phyloP scores from a whole-genome alignment of 2,329 filamentous ascomycete genomes.

The Orbilia brochopaga region DNA sequence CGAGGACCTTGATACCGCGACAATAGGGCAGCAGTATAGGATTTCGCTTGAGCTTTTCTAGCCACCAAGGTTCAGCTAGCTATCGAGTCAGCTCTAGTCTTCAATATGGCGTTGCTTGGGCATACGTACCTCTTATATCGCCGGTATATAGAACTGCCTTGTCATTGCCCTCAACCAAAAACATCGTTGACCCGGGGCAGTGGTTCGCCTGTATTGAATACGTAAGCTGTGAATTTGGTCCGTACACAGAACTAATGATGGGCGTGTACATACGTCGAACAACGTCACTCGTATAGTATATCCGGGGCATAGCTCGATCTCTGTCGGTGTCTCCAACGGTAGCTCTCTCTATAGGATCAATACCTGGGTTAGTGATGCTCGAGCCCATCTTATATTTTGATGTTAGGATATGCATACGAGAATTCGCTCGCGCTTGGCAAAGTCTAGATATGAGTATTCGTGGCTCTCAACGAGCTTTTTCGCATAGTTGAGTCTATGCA shows the following conservation, averaged over 20 bases:
- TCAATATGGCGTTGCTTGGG: background rate
- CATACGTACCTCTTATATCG: conserved; percentile 70
- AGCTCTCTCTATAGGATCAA: conserved; percentile 69
- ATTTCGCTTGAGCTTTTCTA: conserved; percentile 73
- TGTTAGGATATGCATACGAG: conserved; percentile 19
- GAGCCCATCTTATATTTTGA: too few relatives aligned
- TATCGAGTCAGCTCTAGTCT: conserved; percentile 52
- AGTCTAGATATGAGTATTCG: conserved; percentile 76
- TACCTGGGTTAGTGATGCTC: too few relatives aligned
- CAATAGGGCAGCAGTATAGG: conserved; percentile 78
- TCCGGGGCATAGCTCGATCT: conserved; percentile 74
- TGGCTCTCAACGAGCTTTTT: conserved; percentile 77
- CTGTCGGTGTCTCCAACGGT: conserved; percentile 78
- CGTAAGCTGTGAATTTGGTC: too few relatives aligned
- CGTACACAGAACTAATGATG: background rate
- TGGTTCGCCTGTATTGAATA: conserved; percentile 71
- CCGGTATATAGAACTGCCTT: conserved; percentile 86
- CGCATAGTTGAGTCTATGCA: conserved; percentile 80
- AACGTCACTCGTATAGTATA: conserved; percentile 78
- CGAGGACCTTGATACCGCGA: conserved; percentile 69
- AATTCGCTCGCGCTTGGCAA: conserved; percentile 62
- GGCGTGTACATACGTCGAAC: conserved; percentile 66
- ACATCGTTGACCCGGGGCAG: conserved; percentile 89
- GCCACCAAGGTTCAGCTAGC: conserved; percentile 77
- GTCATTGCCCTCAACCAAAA: conserved; percentile 76